Base-by-base conservation (phyloP, 2,329 filamentous ascomycete species). In the Cercospora janseana region DNA sequence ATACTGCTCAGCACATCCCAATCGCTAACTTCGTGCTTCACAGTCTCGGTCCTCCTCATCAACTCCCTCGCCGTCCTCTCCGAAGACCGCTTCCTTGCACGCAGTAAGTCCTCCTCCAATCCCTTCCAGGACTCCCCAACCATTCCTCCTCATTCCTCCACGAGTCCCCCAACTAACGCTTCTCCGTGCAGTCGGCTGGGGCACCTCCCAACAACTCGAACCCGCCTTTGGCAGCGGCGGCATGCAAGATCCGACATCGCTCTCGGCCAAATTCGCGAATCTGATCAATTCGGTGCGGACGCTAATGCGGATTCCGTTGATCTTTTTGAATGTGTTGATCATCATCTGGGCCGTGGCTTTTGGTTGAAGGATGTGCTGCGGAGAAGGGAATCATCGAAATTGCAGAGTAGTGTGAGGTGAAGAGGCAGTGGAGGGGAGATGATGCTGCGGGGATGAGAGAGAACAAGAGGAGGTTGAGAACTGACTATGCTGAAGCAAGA, bases 11-110 rank as follows among this genome's bases (percentile, higher is more conserved):
- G 21, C 28, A 9, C 24, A 29, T 8, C 23, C 9, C 42, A 54
- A n/a, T n/a, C n/a, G n/a, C 60, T 62, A 41, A 64, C 59, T 54
- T 29, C 8, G 12, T 15, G 16, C 29, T 55, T 23, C 32, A 16
- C 64, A 90, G 87, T 92, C 60, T 80, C 83, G 61, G 78, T 95
- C 68, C 88, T 97, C 65, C 81, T 97, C 68, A 84, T 93, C 72
- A 98, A 98, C 72, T 88, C 89, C 60, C 86, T 97, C 67, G 89
- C 91, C 57, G 83, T 96, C 66, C 86, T 97, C 59, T 95, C 89
- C 63, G 91, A 95, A 81, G 90, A 95, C 73, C 86, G 90, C 56
- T 95, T 95, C 71, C 87, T 95, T 60, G 87, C 85, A 50, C 83
- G 88, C 71, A 90, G 73, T 85, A 83, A 60, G 78, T 71, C 21